A percentile compares a stretch with the other conserved stretches of the same genome.
Conservation (phyloP, 1,139 yeast genomes). For the Williopsis jadinii region DNA sequence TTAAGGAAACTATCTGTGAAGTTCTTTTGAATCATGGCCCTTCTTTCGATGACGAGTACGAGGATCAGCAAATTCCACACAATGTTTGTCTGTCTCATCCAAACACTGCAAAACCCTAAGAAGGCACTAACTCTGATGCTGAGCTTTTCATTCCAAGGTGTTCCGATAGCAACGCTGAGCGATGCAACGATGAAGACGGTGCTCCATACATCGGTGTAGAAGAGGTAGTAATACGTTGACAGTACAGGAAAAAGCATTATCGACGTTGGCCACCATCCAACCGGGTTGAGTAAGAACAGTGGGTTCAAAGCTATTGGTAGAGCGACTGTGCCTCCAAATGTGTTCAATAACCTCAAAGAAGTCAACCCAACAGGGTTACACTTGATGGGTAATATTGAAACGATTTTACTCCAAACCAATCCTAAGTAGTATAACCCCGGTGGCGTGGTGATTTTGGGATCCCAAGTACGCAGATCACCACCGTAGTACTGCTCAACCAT, state of each 20-base stretch:
- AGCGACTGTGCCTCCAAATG: conserved; percentile 53
- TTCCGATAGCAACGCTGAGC: conserved; percentile 32
- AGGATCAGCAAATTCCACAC: conserved; percentile 73
- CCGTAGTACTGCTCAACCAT: conserved; percentile 67
- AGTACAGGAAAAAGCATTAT: conserved; percentile 62
- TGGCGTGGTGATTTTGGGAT: conserved; percentile 90
- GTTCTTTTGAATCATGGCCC: conserved; percentile 32
- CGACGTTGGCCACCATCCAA: conserved; percentile 41
- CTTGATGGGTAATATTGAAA: conserved; percentile 18
- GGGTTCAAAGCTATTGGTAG: conserved; percentile 40
- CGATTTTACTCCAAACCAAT: conserved; percentile 34
- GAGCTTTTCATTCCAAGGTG: conserved; percentile 26
- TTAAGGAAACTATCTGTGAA: conserved; percentile 30
- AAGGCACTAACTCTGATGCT: conserved; percentile 34
- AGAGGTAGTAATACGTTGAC: conserved; percentile 65
- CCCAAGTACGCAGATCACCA: conserved; percentile 65
- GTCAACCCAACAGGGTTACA: conserved; percentile 32
- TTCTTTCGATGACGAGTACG: conserved; percentile 47
- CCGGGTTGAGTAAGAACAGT: conserved; percentile 29
- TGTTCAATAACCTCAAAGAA: conserved; percentile 50
- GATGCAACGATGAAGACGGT: conserved; percentile 56
- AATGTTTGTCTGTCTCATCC: conserved; percentile 86
- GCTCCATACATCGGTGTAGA: conserved; percentile 94
- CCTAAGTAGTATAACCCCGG: conserved; percentile 84
- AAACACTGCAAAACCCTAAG: conserved; percentile 50